Conservation (phyloP, 805 yeast species). For the Yarrowia sp. region DNA sequence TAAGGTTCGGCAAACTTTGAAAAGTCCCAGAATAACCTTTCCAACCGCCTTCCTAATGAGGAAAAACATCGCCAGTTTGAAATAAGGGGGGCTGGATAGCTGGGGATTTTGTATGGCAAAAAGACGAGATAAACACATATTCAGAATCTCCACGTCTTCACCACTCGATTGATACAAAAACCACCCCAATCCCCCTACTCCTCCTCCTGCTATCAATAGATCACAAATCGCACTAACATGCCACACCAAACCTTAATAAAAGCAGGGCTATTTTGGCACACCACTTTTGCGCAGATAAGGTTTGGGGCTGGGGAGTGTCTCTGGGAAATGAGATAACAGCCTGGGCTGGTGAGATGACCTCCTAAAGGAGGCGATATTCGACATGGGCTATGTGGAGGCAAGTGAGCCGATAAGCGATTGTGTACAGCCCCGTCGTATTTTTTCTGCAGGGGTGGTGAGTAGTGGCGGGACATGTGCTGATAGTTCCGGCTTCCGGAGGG, state of each 20-base stretch:
- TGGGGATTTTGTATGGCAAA: not conserved
- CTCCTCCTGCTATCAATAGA: not conserved
- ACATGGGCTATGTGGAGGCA: too few relatives aligned
- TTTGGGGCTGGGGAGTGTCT: not conserved
- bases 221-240: not conserved
- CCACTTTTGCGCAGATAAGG: conserved; percentile 13
- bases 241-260: not conserved
- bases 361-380: too few relatives aligned
- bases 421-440: too few relatives aligned
- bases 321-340: not conserved
- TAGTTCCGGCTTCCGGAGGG: too few relatives aligned
- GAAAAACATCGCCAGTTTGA: not conserved
- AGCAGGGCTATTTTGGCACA: not conserved
- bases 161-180: not conserved
- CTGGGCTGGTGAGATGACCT: not conserved
- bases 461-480: too few relatives aligned
- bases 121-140: not conserved
- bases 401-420: too few relatives aligned
- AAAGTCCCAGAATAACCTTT: not conserved
- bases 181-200: not conserved
- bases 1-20: too few relatives aligned
- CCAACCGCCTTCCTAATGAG: conserved; percentile 1
- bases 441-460: too few relatives aligned
- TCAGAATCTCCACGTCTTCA: not conserved
- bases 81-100: not conserved